These are phyloP conservation scores for Gigaspora rosea DNA, from an alignment of 192 early-diverging fungal species.

Conservation along the genomic window DNA sequence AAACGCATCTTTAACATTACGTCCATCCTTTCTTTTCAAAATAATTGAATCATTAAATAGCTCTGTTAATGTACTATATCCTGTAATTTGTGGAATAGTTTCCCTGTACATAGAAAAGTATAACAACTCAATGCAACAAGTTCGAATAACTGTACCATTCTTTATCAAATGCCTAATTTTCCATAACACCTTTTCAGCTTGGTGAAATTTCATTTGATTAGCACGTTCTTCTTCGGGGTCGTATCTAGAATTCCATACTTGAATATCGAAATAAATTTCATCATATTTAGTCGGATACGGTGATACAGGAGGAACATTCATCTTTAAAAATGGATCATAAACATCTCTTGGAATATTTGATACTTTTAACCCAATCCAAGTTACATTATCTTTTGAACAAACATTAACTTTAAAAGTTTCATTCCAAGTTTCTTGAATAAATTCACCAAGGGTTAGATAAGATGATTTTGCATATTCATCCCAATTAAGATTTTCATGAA, in stretches of 20 bases:
- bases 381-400: neutral
- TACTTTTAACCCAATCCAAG: neutral
- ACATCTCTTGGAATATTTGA: neutral
- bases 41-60: neutral
- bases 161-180: neutral
- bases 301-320: neutral
- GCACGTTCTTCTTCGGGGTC: neutral
- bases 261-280: neutral
- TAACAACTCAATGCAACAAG: neutral
- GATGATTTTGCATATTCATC: neutral
- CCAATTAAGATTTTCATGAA: neutral
- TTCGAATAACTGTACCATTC: neutral
- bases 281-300: neutral
- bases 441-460: neutral
- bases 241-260: neutral
- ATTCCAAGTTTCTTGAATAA: neutral
- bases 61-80: neutral
- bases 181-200: neutral
- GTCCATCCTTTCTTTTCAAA: neutral
- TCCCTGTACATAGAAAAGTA: neutral
- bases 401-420: neutral
- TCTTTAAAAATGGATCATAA: neutral
- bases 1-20: neutral
- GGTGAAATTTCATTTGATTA: neutral
- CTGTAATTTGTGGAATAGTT: neutral